These are phyloP conservation scores for Coemansia sp. DNA, from an alignment of 371 early-diverging fungal genomes.

Conservation along the genomic window DNA sequence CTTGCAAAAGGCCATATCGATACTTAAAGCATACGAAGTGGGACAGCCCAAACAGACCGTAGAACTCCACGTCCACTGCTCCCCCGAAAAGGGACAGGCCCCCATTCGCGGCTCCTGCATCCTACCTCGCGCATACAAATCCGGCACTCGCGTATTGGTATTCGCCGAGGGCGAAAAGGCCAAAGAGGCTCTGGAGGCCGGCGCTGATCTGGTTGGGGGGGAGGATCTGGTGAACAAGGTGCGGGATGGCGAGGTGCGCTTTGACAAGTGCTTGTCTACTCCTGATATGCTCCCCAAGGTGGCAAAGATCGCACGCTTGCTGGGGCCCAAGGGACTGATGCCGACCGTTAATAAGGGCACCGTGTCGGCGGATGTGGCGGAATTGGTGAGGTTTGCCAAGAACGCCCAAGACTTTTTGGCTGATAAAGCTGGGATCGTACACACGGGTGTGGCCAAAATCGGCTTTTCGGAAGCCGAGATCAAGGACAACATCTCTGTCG, in stretches of 20 bases:
- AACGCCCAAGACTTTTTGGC: conserved; percentile 75
- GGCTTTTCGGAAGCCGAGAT: conserved; percentile 43
- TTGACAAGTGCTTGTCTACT: conserved; percentile 86
- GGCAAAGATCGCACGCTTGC: conserved; percentile 81
- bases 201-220: conserved; percentile 82
- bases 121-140: conserved; percentile 64
- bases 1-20: conserved; percentile 32
- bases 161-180: conserved; percentile 74
- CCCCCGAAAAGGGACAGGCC: conserved; percentile 72
- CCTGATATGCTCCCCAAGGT: conserved; percentile 87
- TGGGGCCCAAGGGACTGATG: conserved; percentile 96
- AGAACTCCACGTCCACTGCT: conserved; percentile 73
- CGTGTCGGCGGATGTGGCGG: conserved; percentile 66
- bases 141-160: conserved; percentile 66
- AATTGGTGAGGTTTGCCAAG: conserved; percentile 61
- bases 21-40: conserved; percentile 66
- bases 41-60: conserved; percentile 67
- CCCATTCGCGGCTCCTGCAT: conserved; percentile 73
- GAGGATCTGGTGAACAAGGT: conserved; percentile 82
- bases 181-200: conserved; percentile 78
- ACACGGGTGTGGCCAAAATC: conserved; percentile 59
- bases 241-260: conserved; percentile 63
- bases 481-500: conserved; percentile 16
- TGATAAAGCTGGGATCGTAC: conserved; percentile 72
- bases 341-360: conserved; percentile 90